Evolutionary conservation across 257 asterid species (phyloP).

Genomic region (Rauvolfia tetraphylla): DNA sequence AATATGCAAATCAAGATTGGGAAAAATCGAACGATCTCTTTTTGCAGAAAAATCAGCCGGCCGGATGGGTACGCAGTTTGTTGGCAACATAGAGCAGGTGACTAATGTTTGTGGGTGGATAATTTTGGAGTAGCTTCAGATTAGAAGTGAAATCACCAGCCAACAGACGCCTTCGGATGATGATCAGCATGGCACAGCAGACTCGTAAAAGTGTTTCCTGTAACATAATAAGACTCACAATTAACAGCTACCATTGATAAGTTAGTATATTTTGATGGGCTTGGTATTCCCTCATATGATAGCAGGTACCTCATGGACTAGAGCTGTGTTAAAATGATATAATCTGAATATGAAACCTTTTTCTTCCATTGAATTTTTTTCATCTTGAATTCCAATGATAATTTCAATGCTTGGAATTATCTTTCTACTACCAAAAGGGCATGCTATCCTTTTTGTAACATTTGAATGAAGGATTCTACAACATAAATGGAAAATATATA

Average conservation of each 20-base stretch:
- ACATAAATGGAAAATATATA: neutral
- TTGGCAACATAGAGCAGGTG: conserved; percentile 91
- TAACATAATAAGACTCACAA: conserved; percentile 4
- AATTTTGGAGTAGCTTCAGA: conserved; percentile 81
- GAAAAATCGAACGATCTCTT: neutral
- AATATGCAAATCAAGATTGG: neutral
- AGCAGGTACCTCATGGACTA: neutral
- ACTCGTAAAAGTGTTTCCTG: conserved; percentile 86
- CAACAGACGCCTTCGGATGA: conserved; percentile 78
- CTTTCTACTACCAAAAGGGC: neutral
- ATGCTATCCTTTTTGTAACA: neutral
- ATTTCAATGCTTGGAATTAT: neutral
- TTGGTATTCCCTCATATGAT: neutral
- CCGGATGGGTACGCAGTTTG: conserved; percentile 48
- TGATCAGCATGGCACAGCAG: conserved; percentile 90
- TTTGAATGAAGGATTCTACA: neutral
- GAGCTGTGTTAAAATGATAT: too few species aligned
- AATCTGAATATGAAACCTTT: neutral
- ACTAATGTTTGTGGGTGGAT: conserved; percentile 82
- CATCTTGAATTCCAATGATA: neutral
- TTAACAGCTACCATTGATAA: neutral
- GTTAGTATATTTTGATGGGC: neutral
- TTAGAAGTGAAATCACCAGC: conserved; percentile 95
- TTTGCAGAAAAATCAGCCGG: conserved; percentile 19
- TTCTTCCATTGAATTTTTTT: neutral